Base-by-base conservation (phyloP, 78 protist species). In the Andalucia godoyi region DNA sequence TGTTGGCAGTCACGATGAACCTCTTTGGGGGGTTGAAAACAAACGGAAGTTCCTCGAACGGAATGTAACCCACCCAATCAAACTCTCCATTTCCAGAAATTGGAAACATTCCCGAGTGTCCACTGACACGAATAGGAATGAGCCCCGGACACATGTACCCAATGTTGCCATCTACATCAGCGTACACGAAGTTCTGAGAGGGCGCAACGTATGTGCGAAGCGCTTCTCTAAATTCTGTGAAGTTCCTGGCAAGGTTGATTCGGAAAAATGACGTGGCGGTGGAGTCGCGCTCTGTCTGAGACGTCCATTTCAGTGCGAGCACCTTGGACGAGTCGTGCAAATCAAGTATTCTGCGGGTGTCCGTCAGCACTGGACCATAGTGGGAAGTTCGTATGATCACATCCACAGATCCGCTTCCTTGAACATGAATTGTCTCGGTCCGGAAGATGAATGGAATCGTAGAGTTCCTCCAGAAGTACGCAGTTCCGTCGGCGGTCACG, bases 41-140 rank as follows among this genome's bases (percentile, higher is more conserved):
- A 29, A 21, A 21, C 21, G 21, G 53, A 29, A 21, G 21, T 29
- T 21, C 53, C 53, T 21, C 21, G 27, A 29, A 55, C 21, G n/a
- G 53, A 21, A 55, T 55, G 25, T 30, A 55, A 30, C 25, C 60
- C 21, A 21, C 60, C 60, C 60, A 29, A 30, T 55, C 60, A 21
- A 29, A 46, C 21, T 21, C 21, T 46, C 50, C 60, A 55, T 55
- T 21, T 55, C 60, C 60, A 21, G 21, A 29, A 21, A 55, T 21
- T 29, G 60, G 54, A 29, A 55, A 21, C 60, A 55, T 29, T 55
- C 60, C 60, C 21, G 54, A 29, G 21, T 55, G 60, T 30, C 60
- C 60, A 21, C 21, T 21, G 21, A 21, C 21, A 21, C 60, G 21
- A 29, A 55, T 21, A 21, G 60, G 60, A 29, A 55, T 55, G 21